Evolutionary conservation across 2,329 filamentous ascomycete genomes (phyloP), one percentile per base, ranked within the genome.

Genomic region (Neonectria sp.): DNA sequence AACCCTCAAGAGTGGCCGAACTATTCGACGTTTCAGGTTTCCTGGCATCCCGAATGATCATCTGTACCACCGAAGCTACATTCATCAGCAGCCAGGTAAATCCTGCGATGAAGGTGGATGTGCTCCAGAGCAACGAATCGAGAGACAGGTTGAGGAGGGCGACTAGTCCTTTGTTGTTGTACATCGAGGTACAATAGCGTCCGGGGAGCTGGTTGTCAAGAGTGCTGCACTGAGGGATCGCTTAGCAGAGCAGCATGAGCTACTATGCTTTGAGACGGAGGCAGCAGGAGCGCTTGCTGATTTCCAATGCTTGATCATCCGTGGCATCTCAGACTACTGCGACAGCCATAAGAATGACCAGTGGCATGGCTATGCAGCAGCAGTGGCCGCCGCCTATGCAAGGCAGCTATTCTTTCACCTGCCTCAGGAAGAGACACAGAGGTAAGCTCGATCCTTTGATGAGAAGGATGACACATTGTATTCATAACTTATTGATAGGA

Each of bases 191-290:
- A 72, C 64, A 24, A 68, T 74, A 31, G 69, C 69, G 37, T 73
- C 70, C 3, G 59, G 68, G 3, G 65, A 72, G 49, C 45, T 68
- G 17, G 56, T 73, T 3, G 17, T 72, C 2, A 71, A 70, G 51
- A 35, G 68, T 52, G 63, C 65, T 12, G 58, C n/a, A n/a, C 21
- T 65, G 53, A 67, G 72, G 49, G 67, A 74, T 25, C 6, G 29
- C 3, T 48, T 73, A 21, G 55, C 67, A 24, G 17, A 48, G 51
- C 25, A 66, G 24, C 15, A 67, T n/a, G 55, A 40, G 17, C 37
- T 73, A 4, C 46, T 73, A 3, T 73, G 67, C 52, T 73, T 73
- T 24, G 69, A 73, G 61, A 71, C 63, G 67, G 71, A 70, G 43
- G 71, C 63, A 3, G 71, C 63, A 21, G 70, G 70, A n/a, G 65